phyloP scores from a whole-genome alignment of 23 red algal genomes.

The Gracilariopsis chorda region DNA sequence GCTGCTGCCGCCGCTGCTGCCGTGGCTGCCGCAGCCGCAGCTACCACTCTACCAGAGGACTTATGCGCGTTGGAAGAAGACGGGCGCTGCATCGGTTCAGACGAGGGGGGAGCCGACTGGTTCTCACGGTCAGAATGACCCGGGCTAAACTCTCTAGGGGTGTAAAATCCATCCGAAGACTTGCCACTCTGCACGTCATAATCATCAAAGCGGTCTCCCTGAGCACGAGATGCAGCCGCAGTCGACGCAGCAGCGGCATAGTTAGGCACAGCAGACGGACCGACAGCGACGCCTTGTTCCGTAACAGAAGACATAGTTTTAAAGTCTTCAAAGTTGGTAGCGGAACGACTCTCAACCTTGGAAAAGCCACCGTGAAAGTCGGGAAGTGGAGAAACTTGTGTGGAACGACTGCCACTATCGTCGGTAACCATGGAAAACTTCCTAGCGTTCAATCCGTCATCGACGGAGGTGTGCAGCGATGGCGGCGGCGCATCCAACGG shows the following conservation, averaged over 20 bases:
- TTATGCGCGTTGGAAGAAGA: neutral
- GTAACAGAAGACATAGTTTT: neutral
- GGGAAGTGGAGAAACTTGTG: neutral
- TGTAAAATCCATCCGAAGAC: conserved; percentile 42
- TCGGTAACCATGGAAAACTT: conserved; percentile 42
- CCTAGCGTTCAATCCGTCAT: conserved; percentile 11
- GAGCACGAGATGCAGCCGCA: neutral
- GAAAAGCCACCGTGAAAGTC: neutral
- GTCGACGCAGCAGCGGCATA: neutral
- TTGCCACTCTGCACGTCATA: conserved; percentile 9
- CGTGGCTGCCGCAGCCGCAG: neutral
- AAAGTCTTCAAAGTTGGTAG: neutral
- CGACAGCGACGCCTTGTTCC: neutral
- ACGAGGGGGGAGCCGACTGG: neutral
- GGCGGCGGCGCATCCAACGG: neutral
- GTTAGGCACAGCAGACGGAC: neutral
- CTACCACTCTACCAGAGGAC: neutral
- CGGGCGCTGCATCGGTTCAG: conserved; percentile 9
- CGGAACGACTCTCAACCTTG: neutral
- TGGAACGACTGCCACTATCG: conserved; percentile 6
- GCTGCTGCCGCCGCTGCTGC: neutral
- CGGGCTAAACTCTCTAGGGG: conserved; percentile 23
- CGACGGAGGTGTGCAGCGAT: neutral
- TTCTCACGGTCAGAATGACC: neutral
- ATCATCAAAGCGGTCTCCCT: neutral